Evolutionary conservation across 2,329 filamentous ascomycete genomes (phyloP).

Genomic region (Ceratocystiopsis minuta): DNA sequence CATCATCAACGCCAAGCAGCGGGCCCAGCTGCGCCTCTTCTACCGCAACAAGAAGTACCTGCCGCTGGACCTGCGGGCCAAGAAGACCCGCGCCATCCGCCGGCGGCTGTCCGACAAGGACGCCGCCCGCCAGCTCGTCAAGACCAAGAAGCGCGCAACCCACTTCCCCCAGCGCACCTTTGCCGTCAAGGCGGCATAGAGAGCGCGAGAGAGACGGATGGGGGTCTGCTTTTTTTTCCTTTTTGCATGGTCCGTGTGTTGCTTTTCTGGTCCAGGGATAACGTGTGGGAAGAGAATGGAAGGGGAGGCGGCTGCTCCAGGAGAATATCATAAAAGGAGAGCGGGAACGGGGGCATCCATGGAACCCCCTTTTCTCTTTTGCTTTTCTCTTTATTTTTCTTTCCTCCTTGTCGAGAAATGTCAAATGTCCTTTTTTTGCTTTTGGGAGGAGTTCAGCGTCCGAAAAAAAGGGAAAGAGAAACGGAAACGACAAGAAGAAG

Average conservation of each 20-base stretch:
- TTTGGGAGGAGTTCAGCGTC: too few relatives aligned
- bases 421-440: too few relatives aligned
- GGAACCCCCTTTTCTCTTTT: neutral
- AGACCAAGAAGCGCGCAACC: constrained; percentile 86
- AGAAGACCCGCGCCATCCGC: constrained; percentile 96
- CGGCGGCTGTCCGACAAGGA: constrained; percentile 88
- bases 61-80: constrained; percentile 92
- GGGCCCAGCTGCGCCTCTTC: constrained; percentile 92
- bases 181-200: constrained; percentile 62
- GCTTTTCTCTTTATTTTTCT: neutral
- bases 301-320: neutral
- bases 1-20: constrained; percentile 99
- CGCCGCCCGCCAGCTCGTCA: constrained; percentile 66
- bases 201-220: neutral
- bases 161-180: constrained; percentile 99
- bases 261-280: too few relatives aligned
- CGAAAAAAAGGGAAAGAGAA: neutral
- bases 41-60: constrained; percentile 99
- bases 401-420: neutral
- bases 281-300: too few relatives aligned
- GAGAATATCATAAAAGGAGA: too few relatives aligned
- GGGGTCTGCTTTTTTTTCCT: neutral
- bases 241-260: too few relatives aligned
- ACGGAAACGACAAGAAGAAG: neutral
- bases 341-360: too few relatives aligned